Conservation (phyloP, 768 basidiomycete genomes). For the Baorangia bicolor region DNA sequence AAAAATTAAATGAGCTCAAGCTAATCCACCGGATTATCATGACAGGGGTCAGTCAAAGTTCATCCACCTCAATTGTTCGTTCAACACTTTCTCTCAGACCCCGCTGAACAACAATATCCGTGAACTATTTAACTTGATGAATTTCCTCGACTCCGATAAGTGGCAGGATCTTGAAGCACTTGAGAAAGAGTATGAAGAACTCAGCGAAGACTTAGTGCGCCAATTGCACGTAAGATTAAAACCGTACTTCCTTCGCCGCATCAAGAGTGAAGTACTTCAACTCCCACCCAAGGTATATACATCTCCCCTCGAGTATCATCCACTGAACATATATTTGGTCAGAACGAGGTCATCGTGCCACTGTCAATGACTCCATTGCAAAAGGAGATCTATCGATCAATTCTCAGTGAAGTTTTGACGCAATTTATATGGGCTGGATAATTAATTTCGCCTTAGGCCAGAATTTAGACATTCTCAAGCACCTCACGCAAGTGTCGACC, state of each 20-base stretch:
- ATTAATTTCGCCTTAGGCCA: slow-evolving; percentile 47
- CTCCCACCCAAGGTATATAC: slow-evolving; percentile 81
- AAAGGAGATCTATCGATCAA: slow-evolving; percentile 83
- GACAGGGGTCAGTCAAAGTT: slow-evolving; percentile 65
- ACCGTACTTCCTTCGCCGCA: slow-evolving; percentile 91
- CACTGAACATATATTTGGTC: slow-evolving; percentile 4
- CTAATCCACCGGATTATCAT: slow-evolving; percentile 80
- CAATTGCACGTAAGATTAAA: slow-evolving; percentile 75
- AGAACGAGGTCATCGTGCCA: slow-evolving; percentile 93
- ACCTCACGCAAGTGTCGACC: slow-evolving; percentile 48
- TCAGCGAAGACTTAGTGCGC: slow-evolving; percentile 78
- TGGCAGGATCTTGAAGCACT: slow-evolving; percentile 77
- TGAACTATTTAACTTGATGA: slow-evolving; percentile 96
- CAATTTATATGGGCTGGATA: slow-evolving; percentile 16
- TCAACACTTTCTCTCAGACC: slow-evolving; percentile 47
- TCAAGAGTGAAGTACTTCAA: slow-evolving; percentile 90
- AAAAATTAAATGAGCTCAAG: slow-evolving; percentile 76
- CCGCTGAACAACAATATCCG: slow-evolving; percentile 97
- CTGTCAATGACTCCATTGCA: slow-evolving; percentile 86
- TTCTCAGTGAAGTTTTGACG: slow-evolving; percentile 54
- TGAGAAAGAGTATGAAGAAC: slow-evolving; percentile 69
- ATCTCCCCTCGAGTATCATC: neutral
- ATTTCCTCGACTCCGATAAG: slow-evolving; percentile 80
- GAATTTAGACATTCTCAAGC: slow-evolving; percentile 65
- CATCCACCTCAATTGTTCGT: neutral